Percentiles rank a stretch among this genome's conserved stretches.
Evolutionary conservation across 345 rosid genomes (phyloP).

Genomic region (Cardamine chenopodiifolia): DNA sequence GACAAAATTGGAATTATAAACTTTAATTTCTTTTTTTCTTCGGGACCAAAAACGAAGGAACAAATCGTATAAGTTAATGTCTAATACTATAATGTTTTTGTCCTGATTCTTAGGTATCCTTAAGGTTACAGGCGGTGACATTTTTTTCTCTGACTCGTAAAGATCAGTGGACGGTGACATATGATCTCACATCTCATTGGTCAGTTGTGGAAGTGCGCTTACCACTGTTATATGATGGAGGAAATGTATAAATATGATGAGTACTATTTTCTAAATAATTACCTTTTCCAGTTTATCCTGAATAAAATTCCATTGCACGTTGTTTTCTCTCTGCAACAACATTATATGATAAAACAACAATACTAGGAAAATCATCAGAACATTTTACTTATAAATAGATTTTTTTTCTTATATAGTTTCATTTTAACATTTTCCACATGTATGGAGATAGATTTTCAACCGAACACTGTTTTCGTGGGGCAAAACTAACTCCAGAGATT

Average conservation of each 20-base stretch:
- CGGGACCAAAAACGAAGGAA: slow-evolving; percentile 45
- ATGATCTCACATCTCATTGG: slow-evolving; percentile 24
- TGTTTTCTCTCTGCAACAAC: slow-evolving; percentile 5
- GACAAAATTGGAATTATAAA: slow-evolving; percentile 38
- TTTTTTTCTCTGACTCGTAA: background rate
- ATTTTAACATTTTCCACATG: background rate
- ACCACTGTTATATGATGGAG: slow-evolving; percentile 28
- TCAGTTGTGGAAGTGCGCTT: slow-evolving; percentile 37
- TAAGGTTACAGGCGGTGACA: slow-evolving; percentile 37
- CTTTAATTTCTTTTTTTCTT: background rate
- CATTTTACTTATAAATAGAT: background rate
- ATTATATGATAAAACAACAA: background rate
- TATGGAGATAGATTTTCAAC: background rate
- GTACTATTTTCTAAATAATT: slow-evolving; percentile 9
- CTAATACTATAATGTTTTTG: slow-evolving; percentile 39
- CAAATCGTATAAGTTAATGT: slow-evolving; percentile 40
- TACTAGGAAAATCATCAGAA: background rate
- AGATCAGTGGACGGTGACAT: slow-evolving; percentile 28
- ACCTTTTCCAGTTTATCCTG: background rate
- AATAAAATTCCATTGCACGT: background rate
- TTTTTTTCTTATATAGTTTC: background rate
- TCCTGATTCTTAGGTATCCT: background rate
- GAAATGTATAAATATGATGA: slow-evolving; percentile 29
- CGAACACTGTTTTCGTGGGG: background rate
- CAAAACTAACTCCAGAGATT: slow-evolving; percentile 15